phyloP scores from a whole-genome alignment of 1,284 basidiomycete species.

The Vanrija sp. region DNA sequence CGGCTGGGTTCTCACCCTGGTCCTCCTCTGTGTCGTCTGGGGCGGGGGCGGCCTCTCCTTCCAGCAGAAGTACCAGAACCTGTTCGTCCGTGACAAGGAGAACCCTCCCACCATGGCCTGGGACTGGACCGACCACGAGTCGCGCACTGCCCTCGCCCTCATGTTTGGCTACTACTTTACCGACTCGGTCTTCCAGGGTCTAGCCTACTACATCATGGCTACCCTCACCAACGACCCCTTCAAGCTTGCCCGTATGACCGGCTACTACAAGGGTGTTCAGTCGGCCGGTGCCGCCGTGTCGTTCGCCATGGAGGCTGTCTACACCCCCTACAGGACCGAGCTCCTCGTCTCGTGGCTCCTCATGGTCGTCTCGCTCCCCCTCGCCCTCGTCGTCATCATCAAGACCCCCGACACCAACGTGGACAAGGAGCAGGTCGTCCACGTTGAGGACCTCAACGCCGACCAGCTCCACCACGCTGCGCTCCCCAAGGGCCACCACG shows the following conservation, averaged over 20 bases:
- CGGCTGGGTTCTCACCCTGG: conserved; percentile 20
- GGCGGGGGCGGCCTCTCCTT: conserved; percentile 18
- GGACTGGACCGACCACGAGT: background rate
- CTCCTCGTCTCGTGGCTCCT: conserved; percentile 31
- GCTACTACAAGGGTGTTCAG: conserved; percentile 46
- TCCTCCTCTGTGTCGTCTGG: conserved; percentile 32
- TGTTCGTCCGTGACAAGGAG: conserved; percentile 20
- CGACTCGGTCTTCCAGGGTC: conserved; percentile 45
- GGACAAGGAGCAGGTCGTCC: conserved; percentile 15
- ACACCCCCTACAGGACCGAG: conserved; percentile 34
- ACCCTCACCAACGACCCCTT: conserved; percentile 31
- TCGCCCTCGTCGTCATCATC: conserved; percentile 24
- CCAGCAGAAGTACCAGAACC: conserved; percentile 12
- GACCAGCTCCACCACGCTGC: conserved; percentile 14
- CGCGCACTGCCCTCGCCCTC: conserved; percentile 1
- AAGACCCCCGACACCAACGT: conserved; percentile 24
- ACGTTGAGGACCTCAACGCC: conserved; percentile 26
- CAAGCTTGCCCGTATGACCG: conserved; percentile 42
- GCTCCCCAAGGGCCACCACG: conserved; percentile 23
- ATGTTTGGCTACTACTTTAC: conserved; percentile 32
- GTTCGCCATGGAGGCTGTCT: conserved; percentile 55
- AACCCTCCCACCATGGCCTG: background rate
- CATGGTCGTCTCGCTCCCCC: conserved; percentile 31
- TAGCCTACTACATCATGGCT: conserved; percentile 38
- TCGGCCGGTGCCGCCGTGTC: conserved; percentile 49